phyloP scores from a whole-genome alignment of 2,329 filamentous ascomycete genomes.

The Hypoxylon sp. region DNA sequence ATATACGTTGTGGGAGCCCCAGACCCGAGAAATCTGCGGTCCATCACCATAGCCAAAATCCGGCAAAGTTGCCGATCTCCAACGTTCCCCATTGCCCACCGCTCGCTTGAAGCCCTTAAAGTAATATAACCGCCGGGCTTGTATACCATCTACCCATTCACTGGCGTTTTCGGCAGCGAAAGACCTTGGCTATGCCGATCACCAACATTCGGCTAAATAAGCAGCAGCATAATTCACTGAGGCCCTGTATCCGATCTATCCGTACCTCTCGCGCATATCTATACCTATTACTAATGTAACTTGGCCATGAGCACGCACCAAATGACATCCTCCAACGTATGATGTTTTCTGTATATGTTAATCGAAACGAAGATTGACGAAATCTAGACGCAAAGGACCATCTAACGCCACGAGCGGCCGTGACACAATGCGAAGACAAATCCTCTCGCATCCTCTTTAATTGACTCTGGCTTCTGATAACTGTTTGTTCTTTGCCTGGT shows the following conservation, averaged over 20 bases:
- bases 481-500: no score
- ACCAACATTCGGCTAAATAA: slow-evolving; percentile 37
- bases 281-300: neutral
- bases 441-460: no score
- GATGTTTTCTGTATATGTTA: neutral
- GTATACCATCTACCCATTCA: slow-evolving; percentile 14
- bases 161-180: slow-evolving; percentile 17
- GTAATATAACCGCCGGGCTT: slow-evolving; percentile 33
- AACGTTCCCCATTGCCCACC: neutral
- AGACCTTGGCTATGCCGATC: slow-evolving; percentile 37
- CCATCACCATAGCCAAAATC: slow-evolving; percentile 23
- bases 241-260: slow-evolving; percentile 29
- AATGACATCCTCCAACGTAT: neutral
- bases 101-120: slow-evolving; percentile 18
- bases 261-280: slow-evolving; percentile 1
- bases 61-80: slow-evolving; percentile 13
- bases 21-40: slow-evolving; percentile 12
- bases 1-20: slow-evolving; percentile 4
- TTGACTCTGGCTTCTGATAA: no score
- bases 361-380: no score
- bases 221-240: neutral
- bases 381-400: no score
- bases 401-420: no score
- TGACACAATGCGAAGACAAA: no score
- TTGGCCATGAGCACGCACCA: neutral